Evolutionary conservation across 2,329 filamentous ascomycete genomes (phyloP), one percentile per base, ranked within the genome.

Genomic region (Apiospora aurea): DNA sequence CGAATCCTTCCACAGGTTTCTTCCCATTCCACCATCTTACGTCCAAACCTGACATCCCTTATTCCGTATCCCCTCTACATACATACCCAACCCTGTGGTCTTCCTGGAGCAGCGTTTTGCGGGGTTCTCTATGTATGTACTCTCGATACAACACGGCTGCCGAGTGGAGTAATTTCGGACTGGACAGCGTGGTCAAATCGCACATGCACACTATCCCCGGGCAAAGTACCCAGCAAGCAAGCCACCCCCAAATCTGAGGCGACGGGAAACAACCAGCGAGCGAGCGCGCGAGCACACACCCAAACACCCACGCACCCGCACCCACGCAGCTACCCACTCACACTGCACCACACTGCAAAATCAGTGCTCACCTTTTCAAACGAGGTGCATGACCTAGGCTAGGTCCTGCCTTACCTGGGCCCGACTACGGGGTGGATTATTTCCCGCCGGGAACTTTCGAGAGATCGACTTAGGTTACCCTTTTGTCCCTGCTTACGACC

Each of bases 401-500:
- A 49, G 57, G 57, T n/a, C 57, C 57, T 64, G 34, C 57, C 34
- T 51, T 38, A 7, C 57, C 18, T 41, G 21, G 29, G 29, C 53
- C 53, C 57, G 34, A 38, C 57, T 24, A 64, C 57, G 57, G 57
- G 57, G 57, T 41, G 57, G 57, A 64, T 64, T 64, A 64, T 38
- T 64, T 64, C 57, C 57, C 57, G 53, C 53, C 53, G 26, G 53
- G 34, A 64, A 64, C 29, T 38, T n/a, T 64, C 57, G 18, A 64
- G 34, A n/a, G 57, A 64, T 64, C 41, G 57, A 41, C 57, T 64
- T 64, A n/a, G 57, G 57, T 64, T 64, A 24, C 29, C 34, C 57
- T 64, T 64, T 64, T 34, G 57, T 64, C 34, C 57, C 57, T 64
- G 29, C 57, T 64, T 64, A 41, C 57, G 57, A 24, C 57, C 57